Evolutionary conservation across 1,139 yeast genomes (phyloP).

Genomic region (Scheffersomyces parashehatae): DNA sequence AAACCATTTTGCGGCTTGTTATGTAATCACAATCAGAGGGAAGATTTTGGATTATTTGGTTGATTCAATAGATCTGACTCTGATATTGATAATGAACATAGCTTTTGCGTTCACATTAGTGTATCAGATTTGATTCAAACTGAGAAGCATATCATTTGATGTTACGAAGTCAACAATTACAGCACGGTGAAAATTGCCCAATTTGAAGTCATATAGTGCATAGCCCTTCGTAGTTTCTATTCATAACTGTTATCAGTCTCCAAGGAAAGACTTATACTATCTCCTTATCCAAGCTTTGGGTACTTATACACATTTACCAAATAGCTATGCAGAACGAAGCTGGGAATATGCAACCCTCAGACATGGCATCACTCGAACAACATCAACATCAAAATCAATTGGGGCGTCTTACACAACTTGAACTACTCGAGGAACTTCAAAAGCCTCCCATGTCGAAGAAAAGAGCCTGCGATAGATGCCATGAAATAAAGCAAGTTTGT

Average conservation of each 20-base stretch:
- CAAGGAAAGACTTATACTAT: neutral
- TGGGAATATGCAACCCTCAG: neutral
- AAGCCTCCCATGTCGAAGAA: neutral
- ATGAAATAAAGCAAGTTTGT: slow-evolving; percentile 17
- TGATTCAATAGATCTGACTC: neutral
- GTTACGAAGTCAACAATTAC: neutral
- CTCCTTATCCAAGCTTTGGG: neutral
- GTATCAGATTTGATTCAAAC: neutral
- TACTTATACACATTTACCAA: neutral
- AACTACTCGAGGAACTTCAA: neutral
- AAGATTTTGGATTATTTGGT: neutral
- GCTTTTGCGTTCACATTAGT: neutral
- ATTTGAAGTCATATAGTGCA: neutral
- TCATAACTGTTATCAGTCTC: neutral
- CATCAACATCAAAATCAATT: neutral
- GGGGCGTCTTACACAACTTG: neutral
- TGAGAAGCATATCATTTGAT: neutral
- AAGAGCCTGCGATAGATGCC: slow-evolving; percentile 18
- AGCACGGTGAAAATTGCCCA: neutral
- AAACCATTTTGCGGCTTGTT: neutral
- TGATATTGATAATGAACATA: neutral
- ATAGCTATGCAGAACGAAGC: neutral
- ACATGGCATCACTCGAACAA: neutral
- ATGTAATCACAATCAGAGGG: neutral
- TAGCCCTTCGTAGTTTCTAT: neutral